A percentile compares a stretch with the other conserved stretches of the same genome.
Evolutionary conservation across 305 asterid species (phyloP).

Genomic region (Andrographis paniculata): DNA sequence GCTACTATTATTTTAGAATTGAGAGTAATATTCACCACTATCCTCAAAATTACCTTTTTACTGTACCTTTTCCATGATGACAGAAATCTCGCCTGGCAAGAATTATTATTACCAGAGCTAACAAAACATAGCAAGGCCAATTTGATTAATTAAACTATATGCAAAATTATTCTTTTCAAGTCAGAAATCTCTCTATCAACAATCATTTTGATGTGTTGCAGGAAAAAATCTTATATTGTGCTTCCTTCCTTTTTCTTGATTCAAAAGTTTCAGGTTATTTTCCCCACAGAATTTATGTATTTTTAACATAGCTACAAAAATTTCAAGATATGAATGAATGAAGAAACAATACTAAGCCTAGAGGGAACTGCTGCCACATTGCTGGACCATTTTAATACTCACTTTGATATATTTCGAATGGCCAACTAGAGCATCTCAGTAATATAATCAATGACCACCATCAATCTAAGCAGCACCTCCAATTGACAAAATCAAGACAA

Average conservation of each 20-base stretch:
- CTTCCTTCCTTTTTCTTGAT: background rate
- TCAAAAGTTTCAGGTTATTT: background rate
- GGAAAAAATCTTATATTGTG: background rate
- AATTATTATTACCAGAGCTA: background rate
- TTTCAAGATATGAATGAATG: background rate
- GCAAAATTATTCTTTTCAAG: background rate
- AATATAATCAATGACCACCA: constrained; percentile 14
- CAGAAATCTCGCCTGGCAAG: background rate
- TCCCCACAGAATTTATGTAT: background rate
- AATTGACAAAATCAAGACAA: constrained; percentile 7
- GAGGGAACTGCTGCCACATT: background rate
- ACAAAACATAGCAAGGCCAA: background rate
- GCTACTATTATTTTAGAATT: too few relatives aligned
- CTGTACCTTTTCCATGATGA: background rate
- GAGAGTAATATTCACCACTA: background rate
- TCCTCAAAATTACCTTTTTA: background rate
- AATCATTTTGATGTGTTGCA: background rate
- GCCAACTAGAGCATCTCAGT: constrained; percentile 5
- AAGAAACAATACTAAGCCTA: background rate
- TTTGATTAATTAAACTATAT: background rate
- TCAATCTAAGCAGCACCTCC: constrained; percentile 10
- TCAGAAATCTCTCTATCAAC: background rate
- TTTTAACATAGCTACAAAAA: background rate
- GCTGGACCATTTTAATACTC: background rate
- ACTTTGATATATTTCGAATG: constrained; percentile 8